Evolutionary conservation across 345 rosid genomes (phyloP), one percentile per base, ranked within the genome.

Genomic region (Linum tenue): DNA sequence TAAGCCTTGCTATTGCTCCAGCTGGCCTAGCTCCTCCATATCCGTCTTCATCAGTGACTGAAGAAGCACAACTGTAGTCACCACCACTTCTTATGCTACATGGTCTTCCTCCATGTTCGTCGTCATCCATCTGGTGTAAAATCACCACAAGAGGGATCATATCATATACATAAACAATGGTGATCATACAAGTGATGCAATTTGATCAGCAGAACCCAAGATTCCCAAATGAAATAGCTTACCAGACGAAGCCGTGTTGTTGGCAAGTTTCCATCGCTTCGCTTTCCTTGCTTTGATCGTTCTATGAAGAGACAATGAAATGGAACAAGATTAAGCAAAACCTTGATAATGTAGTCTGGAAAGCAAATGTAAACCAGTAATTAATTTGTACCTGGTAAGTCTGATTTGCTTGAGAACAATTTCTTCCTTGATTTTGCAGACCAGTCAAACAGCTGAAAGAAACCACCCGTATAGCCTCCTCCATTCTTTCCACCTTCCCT

Each of bases 361-460:
- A 40, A 62, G 39, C 39, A 50, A 43, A 40, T 15, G 63, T 68
- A 42, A 22, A 22, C 31, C 31, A 48, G 53, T 10, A 48, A 9
- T 10, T 48, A 5, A 15, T 48, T 9, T 9, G 9, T 75, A 84
- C 91, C 91, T 76, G 87, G 86, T 69, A 76, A 72, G 56, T 86
- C 91, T 9, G 91, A 79, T 65, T 84, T 86, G 86, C 81, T 77
- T 4, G 96, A 85, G 81, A 92, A 90, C 44, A 92, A 77, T 79
- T 88, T 92, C 87, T 92, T 90, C 75, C 92, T 79, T 39, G 99
- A 92, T 81, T 90, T 92, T 31, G 95, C 97, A 50, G 75, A 86
- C 98, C 98, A 92, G 63, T 92, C 98, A 79, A 92, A 92, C 66
- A 92, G 76, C 81, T 88, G 96, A 69, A 88, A 81, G 76, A 88